These are phyloP conservation scores for Spinellus fusiger DNA, from an alignment of 192 early-diverging fungal species.

Conservation along the genomic window DNA sequence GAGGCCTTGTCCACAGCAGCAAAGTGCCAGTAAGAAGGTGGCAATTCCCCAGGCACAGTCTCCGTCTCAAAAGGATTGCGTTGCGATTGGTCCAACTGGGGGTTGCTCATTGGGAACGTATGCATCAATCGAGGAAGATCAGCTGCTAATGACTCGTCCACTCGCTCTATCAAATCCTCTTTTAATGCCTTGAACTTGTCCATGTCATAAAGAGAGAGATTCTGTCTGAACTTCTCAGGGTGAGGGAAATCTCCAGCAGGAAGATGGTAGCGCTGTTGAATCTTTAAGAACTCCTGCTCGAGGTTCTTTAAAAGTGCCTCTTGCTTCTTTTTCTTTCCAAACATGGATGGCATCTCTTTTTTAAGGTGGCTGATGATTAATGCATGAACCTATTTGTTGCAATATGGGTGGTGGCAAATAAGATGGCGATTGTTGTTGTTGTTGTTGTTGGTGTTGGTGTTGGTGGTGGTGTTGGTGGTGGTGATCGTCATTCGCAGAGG, in stretches of 20 bases:
- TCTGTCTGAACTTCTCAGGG: slow-evolving; percentile 33
- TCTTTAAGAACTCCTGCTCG: slow-evolving; percentile 57
- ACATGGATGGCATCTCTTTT: slow-evolving; percentile 71
- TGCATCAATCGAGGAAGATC: slow-evolving; percentile 41
- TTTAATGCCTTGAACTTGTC: slow-evolving; percentile 44
- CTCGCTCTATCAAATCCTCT: slow-evolving; percentile 35
- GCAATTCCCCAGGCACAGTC: slow-evolving; percentile 6
- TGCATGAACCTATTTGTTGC: slow-evolving; percentile 55
- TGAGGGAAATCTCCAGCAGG: slow-evolving; percentile 46
- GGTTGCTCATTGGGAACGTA: slow-evolving; percentile 33
- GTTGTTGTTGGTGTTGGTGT: too few species aligned
- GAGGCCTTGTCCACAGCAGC: slow-evolving; percentile 28
- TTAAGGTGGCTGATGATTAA: slow-evolving; percentile 73
- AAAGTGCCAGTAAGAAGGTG: slow-evolving; percentile 34
- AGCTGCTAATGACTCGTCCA: slow-evolving; percentile 39
- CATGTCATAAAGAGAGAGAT: slow-evolving; percentile 36
- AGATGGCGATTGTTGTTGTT: slow-evolving; percentile 5
- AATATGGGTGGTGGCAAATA: too few species aligned
- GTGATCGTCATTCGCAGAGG: neutral
- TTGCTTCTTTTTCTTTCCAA: slow-evolving; percentile 71
- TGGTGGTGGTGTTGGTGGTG: too few species aligned
- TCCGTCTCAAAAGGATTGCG: slow-evolving; percentile 31
- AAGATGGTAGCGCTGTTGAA: slow-evolving; percentile 64
- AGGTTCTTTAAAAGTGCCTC: slow-evolving; percentile 64
- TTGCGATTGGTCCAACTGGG: slow-evolving; percentile 30